These are phyloP conservation scores for Xerocomus spinulosus DNA, from an alignment of 768 basidiomycete genomes.

Conservation along the genomic window DNA sequence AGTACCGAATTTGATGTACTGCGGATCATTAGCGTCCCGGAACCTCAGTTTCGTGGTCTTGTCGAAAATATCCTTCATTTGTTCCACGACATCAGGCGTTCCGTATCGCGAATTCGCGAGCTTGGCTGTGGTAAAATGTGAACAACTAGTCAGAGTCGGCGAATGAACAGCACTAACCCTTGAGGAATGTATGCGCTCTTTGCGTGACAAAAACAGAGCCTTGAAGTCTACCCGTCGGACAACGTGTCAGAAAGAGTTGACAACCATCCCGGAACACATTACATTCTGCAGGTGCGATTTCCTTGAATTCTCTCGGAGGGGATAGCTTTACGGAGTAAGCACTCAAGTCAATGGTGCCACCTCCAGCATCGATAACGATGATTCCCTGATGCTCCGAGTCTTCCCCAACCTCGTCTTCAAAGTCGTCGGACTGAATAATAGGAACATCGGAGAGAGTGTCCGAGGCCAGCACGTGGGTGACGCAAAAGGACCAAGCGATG, in stretches of 20 bases:
- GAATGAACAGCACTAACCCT: conserved; percentile 13
- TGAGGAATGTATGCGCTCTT: conserved; percentile 27
- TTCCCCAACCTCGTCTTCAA: too few species aligned
- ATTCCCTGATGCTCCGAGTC: too few species aligned
- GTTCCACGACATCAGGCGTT: conserved; percentile 26
- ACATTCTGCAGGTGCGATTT: conserved; percentile 23
- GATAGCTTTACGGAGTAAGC: too few species aligned
- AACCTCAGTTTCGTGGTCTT: conserved; percentile 38
- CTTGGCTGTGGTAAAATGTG: conserved; percentile 17
- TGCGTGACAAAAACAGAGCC: conserved; percentile 36
- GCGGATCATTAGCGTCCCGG: conserved; percentile 29
- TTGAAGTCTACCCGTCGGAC: conserved; percentile 31
- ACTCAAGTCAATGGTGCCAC: too few species aligned
- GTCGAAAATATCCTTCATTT: conserved; percentile 35
- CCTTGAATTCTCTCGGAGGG: too few species aligned
- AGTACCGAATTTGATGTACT: conserved; percentile 38
- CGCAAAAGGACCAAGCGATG: too few species aligned
- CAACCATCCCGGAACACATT: neutral
- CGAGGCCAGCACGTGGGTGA: too few species aligned
- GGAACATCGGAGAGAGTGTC: too few species aligned
- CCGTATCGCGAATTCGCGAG: conserved; percentile 29
- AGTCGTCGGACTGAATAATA: too few species aligned
- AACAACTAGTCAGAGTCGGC: too few species aligned
- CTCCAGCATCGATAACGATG: too few species aligned
- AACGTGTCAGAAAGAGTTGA: neutral